phyloP scores from a whole-genome alignment of 208 protist species.

The Spongospora subterranea region DNA sequence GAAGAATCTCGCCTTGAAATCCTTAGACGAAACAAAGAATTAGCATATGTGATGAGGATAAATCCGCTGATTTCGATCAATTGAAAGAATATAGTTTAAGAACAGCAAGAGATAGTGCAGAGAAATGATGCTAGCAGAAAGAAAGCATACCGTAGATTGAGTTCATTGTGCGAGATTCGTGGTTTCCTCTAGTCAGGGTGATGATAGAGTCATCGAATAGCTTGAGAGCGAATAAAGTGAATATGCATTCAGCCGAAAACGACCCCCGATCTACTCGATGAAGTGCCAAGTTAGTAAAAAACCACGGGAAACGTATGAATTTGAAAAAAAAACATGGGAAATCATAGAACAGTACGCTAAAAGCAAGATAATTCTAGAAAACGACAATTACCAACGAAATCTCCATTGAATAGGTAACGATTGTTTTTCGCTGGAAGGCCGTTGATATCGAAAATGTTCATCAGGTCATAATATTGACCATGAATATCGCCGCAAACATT shows the following conservation, averaged over 20 bases:
- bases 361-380: no score
- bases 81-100: no score
- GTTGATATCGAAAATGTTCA: constrained; percentile 26
- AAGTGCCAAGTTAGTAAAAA: no score
- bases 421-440: neutral
- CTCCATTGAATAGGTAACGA: constrained; percentile 42
- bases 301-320: no score
- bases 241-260: constrained; percentile 35
- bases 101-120: neutral
- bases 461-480: constrained; percentile 45
- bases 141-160: constrained; percentile 60
- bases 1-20: constrained; percentile 57
- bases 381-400: constrained; percentile 40
- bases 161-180: constrained; percentile 62
- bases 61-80: no score
- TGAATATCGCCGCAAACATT: neutral
- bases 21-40: neutral
- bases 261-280: constrained; percentile 31
- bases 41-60: neutral
- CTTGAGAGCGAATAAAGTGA: constrained; percentile 13
- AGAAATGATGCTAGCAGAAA: neutral
- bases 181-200: constrained; percentile 45
- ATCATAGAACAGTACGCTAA: no score
- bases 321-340: no score
- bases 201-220: neutral